Conservation (phyloP, 805 yeast genomes). For the Blastobotrys robertii region DNA sequence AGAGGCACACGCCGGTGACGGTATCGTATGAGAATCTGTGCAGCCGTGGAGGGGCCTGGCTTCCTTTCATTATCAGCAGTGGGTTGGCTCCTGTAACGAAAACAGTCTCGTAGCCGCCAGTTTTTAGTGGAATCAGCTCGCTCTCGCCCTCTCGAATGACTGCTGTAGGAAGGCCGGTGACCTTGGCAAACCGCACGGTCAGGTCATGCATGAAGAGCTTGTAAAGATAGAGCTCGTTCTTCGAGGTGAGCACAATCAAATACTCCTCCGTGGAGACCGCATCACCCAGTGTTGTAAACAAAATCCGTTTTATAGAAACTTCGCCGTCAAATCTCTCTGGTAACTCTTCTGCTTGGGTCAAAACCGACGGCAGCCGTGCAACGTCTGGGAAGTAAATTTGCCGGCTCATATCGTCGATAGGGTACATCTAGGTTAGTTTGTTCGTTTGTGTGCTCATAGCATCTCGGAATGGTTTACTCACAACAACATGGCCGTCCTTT, state of each 20-base stretch:
- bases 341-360: constrained; percentile 1
- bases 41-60: constrained; percentile 53
- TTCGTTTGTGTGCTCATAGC: too few relatives aligned
- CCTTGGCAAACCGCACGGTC: constrained; percentile 38
- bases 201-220: constrained; percentile 43
- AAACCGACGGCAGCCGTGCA: background rate
- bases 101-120: constrained; percentile 47
- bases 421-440: background rate
- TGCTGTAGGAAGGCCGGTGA: constrained; percentile 4
- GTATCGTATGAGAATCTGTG: constrained; percentile 58
- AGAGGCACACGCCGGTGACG: constrained; percentile 38
- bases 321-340: background rate
- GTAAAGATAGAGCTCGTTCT: constrained; percentile 70
- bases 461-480: background rate
- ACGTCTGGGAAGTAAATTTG: background rate
- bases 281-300: constrained; percentile 59
- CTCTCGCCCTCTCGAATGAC: constrained; percentile 21
- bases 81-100: constrained; percentile 71
- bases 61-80: constrained; percentile 53
- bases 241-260: constrained; percentile 62
- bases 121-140: constrained; percentile 55
- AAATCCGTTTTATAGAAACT: constrained; percentile 30
- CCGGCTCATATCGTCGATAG: background rate
- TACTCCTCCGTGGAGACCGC: constrained; percentile 44
- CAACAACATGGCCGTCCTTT: constrained; percentile 10